These are phyloP conservation scores for Trypanosoma avium DNA, from an alignment of 208 protist species.

Conservation along the genomic window DNA sequence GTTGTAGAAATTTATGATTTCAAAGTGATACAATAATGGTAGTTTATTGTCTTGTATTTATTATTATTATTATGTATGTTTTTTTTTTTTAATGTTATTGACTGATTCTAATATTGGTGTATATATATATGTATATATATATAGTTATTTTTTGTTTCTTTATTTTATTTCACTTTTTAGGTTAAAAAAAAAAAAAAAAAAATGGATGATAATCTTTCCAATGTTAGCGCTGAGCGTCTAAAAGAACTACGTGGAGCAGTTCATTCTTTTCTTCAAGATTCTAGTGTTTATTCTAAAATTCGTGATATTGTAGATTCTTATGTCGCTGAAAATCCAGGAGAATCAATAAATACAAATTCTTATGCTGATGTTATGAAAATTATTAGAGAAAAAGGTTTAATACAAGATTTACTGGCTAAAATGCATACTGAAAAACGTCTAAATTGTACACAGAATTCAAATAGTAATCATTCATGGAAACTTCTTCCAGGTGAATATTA, in stretches of 20 bases:
- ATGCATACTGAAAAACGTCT: slow-evolving; percentile 37
- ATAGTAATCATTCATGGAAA: slow-evolving; percentile 15
- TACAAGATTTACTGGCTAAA: slow-evolving; percentile 67
- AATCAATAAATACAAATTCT: slow-evolving; percentile 30
- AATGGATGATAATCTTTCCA: slow-evolving; percentile 28
- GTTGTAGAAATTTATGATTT: no score
- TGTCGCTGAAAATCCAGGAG: slow-evolving; percentile 56
- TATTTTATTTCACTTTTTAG: no score
- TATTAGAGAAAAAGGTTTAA: slow-evolving; percentile 79
- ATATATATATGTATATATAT: slow-evolving; percentile 1
- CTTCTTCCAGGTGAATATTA: slow-evolving; percentile 52
- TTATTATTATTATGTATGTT: neutral
- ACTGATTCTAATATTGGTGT: no score
- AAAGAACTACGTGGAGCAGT: slow-evolving; percentile 78
- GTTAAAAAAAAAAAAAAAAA: no score
- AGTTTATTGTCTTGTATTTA: no score
- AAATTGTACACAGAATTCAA: neutral
- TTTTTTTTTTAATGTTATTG: slow-evolving; percentile 12
- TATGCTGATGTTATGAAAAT: slow-evolving; percentile 82
- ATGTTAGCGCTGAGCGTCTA: slow-evolving; percentile 45
- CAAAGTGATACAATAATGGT: no score
- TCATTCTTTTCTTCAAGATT: slow-evolving; percentile 76
- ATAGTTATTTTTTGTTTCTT: no score
- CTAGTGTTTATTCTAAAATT: slow-evolving; percentile 88
- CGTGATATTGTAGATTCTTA: slow-evolving; percentile 89